phyloP scores from a whole-genome alignment of 169 alveolate species.

The Perkinsus chesapeaki region DNA sequence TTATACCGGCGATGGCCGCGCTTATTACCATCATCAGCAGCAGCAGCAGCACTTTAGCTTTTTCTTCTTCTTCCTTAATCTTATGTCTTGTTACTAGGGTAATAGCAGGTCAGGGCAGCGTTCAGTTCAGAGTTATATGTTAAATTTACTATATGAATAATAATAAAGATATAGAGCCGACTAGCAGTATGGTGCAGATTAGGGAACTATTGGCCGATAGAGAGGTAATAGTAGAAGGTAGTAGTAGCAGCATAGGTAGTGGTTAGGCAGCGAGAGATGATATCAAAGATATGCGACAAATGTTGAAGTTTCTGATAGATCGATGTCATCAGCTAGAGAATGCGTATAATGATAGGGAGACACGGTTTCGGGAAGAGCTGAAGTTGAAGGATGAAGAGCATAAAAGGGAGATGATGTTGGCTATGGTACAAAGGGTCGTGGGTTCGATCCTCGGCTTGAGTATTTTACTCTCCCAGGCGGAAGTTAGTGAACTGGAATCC shows the following conservation, averaged over 20 bases:
- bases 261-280: not conserved
- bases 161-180: not conserved
- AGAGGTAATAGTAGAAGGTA: not conserved
- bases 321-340: not conserved
- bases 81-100: too few relatives aligned
- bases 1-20: too few relatives aligned
- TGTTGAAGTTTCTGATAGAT: not conserved
- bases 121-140: too few relatives aligned
- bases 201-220: not conserved
- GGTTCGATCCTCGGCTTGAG: not conserved
- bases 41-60: too few relatives aligned
- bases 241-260: not conserved
- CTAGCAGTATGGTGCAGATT: not conserved
- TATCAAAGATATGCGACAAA: not conserved
- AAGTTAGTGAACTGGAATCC: not conserved
- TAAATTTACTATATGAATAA: not conserved
- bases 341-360: not conserved
- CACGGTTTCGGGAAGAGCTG: not conserved
- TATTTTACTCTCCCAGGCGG: not conserved
- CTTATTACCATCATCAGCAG: too few relatives aligned
- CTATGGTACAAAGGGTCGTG: not conserved
- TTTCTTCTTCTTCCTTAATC: too few relatives aligned
- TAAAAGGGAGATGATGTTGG: not conserved
- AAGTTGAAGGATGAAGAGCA: not conserved
- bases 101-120: too few relatives aligned